phyloP scores from a whole-genome alignment of 805 yeast species.

The Zygoascus tannicola region DNA sequence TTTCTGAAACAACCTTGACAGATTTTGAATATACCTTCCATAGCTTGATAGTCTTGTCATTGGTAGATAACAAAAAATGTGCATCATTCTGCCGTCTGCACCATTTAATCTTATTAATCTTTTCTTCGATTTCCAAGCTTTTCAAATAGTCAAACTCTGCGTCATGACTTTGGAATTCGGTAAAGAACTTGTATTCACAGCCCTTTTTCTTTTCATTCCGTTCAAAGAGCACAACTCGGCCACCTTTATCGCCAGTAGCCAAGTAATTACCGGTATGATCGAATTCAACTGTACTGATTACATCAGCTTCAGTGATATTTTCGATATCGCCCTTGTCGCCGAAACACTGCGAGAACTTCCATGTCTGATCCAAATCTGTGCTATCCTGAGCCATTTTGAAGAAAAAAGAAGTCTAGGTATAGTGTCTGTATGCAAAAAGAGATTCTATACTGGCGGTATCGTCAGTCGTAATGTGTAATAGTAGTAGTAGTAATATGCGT shows the following conservation, averaged over 20 bases:
- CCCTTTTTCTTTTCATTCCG: constrained; percentile 63
- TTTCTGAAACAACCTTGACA: constrained; percentile 85
- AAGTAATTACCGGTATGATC: constrained; percentile 89
- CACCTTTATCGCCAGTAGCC: constrained; percentile 98
- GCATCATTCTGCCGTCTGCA: constrained; percentile 78
- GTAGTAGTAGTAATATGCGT: no score
- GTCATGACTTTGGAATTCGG: constrained; percentile 97
- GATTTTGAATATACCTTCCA: constrained; percentile 95
- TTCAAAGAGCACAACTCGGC: constrained; percentile 92
- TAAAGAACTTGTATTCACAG: constrained; percentile 90
- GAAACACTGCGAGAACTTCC: constrained; percentile 95
- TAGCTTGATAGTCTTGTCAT: constrained; percentile 95
- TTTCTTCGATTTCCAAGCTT: constrained; percentile 94
- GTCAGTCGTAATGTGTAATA: no score
- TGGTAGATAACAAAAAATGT: constrained; percentile 83
- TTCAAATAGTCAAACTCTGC: constrained; percentile 97
- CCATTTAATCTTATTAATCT: constrained; percentile 97
- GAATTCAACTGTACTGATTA: constrained; percentile 93
- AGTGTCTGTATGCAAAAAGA: background rate
- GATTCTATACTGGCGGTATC: background rate
- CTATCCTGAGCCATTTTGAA: constrained; percentile 13
- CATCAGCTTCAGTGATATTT: constrained; percentile 91
- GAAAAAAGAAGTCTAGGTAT: constrained; percentile 8
- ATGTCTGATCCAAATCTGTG: constrained; percentile 31
- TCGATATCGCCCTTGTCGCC: constrained; percentile 98